A percentile compares a stretch with the other conserved stretches of the same genome.
These are phyloP conservation scores for Podospora pseudoanserina DNA, from an alignment of 495 filamentous ascomycete genomes.

Conservation along the genomic window DNA sequence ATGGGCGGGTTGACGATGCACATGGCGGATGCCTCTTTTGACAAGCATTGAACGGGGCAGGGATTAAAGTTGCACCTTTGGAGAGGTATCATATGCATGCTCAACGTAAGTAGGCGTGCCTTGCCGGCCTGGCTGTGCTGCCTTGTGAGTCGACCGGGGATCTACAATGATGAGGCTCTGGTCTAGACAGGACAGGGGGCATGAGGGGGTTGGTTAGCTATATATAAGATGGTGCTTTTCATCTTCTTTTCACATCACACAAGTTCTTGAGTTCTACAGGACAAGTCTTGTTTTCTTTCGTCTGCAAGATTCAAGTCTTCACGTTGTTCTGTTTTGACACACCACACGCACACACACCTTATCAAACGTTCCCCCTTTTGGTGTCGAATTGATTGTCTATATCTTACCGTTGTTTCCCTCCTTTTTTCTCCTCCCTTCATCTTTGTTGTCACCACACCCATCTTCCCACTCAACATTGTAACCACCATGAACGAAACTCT, in stretches of 20 bases:
- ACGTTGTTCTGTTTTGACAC: background rate
- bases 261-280: background rate
- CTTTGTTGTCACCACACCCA: background rate
- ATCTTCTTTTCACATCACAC: background rate
- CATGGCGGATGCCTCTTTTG: background rate
- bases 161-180: background rate
- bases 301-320: background rate
- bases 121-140: background rate
- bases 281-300: background rate
- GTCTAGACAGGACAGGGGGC: no score
- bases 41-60: background rate
- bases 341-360: no score
- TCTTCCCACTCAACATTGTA: background rate
- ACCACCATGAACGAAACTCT: constrained; percentile 3
- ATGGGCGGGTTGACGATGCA: background rate
- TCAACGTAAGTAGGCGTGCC: background rate
- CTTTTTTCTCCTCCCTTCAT: background rate
- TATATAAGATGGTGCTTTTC: background rate
- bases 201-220: background rate
- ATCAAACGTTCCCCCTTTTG: no score
- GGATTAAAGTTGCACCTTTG: background rate
- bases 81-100: background rate
- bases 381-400: no score
- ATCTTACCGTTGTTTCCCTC: background rate
- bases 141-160: background rate